These are phyloP conservation scores for Aspergillus aculeatus DNA, from an alignment of 2,329 filamentous ascomycete species.

Conservation along the genomic window DNA sequence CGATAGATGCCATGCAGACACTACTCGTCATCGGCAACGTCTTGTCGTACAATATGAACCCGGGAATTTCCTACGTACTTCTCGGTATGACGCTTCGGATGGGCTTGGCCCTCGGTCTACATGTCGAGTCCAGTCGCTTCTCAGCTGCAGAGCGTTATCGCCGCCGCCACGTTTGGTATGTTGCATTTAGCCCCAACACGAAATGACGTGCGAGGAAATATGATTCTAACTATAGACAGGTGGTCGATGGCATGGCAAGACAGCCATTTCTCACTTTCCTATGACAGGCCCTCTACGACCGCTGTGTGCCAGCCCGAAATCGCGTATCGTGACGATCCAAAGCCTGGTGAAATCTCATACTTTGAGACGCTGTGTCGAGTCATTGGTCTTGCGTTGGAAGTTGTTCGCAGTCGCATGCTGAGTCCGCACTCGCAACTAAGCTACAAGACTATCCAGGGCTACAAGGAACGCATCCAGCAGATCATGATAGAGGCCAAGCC, in stretches of 20 bases:
- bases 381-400: constrained; percentile 54
- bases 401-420: constrained; percentile 58
- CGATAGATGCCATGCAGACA: constrained; percentile 61
- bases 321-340: constrained; percentile 48
- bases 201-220: not conserved
- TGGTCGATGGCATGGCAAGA: constrained; percentile 67
- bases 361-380: constrained; percentile 60
- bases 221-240: constrained; percentile 30
- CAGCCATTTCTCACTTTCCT: constrained; percentile 62
- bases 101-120: constrained; percentile 60
- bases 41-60: constrained; percentile 63
- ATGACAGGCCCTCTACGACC: constrained; percentile 57
- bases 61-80: constrained; percentile 62
- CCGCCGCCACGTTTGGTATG: constrained; percentile 46
- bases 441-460: constrained; percentile 55
- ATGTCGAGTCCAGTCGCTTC: constrained; percentile 57
- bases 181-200: not conserved
- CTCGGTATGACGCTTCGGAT: constrained; percentile 60
- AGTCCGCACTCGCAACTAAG: constrained; percentile 55
- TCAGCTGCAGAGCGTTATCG: constrained; percentile 49
- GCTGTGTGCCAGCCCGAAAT: constrained; percentile 55
- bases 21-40: constrained; percentile 63
- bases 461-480: constrained; percentile 56
- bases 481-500: constrained; percentile 60
- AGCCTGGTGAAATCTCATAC: constrained; percentile 53